phyloP scores from a whole-genome alignment of 495 filamentous ascomycete species.

The Astrothelium subdiscretum region DNA sequence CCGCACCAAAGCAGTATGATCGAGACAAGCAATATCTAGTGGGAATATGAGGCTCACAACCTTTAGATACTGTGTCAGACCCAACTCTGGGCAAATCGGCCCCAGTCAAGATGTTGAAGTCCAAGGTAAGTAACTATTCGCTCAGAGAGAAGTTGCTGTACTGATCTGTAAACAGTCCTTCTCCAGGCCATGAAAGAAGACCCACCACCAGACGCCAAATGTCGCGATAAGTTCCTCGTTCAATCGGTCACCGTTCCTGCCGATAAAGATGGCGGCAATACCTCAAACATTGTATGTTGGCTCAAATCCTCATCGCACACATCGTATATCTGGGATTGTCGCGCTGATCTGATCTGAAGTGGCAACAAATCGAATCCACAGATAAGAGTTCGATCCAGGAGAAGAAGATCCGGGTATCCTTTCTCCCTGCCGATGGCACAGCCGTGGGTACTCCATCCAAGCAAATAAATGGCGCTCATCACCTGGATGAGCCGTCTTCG shows the following conservation, averaged over 20 bases:
- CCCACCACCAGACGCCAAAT: conserved; percentile 71
- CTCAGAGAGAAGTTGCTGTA: conserved; percentile 12
- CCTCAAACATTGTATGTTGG: background rate
- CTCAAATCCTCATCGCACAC: background rate
- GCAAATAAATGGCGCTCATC: conserved; percentile 36
- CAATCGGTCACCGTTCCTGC: conserved; percentile 79
- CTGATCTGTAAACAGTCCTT: conserved; percentile 49
- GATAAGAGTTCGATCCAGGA: conserved; percentile 70
- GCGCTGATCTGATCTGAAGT: conserved; percentile 39
- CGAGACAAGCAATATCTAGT: background rate
- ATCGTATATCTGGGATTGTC: background rate
- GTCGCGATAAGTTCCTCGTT: conserved; percentile 96
- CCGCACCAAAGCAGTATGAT: conserved; percentile 92
- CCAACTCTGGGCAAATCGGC: conserved; percentile 92
- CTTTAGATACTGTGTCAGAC: conserved; percentile 87
- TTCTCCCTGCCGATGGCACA: conserved; percentile 49
- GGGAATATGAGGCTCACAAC: background rate
- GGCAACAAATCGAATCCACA: conserved; percentile 64
- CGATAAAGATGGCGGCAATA: conserved; percentile 50
- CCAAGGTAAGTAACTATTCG: conserved; percentile 51
- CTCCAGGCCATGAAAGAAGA: conserved; percentile 97
- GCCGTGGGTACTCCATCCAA: conserved; percentile 26
- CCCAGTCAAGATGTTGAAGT: conserved; percentile 80
- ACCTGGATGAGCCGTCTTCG: conserved; percentile 14
- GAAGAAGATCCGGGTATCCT: conserved; percentile 91